Evolutionary conservation across 1,284 basidiomycete genomes (phyloP).

Genomic region (Naganishia cerealis): DNA sequence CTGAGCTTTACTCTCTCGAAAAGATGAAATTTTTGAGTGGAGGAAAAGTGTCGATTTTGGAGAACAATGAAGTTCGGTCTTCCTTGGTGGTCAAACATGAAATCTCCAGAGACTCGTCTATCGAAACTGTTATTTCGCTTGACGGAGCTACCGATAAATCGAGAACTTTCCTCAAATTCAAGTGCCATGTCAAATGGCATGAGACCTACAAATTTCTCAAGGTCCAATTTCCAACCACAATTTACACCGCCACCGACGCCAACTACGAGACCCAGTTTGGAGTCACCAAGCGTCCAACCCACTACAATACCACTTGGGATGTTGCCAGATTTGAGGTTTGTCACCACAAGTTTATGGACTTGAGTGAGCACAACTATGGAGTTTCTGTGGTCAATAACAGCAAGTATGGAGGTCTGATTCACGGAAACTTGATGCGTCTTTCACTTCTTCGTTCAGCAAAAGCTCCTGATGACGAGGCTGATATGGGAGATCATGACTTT

Average conservation of each 20-base stretch:
- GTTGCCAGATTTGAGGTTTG: background rate
- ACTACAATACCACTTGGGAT: background rate
- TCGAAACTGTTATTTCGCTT: background rate
- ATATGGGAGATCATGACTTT: background rate
- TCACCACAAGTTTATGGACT: background rate
- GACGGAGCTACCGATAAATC: background rate
- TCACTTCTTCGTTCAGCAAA: background rate
- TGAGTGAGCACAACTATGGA: background rate
- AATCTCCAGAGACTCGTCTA: background rate
- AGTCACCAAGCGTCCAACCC: background rate
- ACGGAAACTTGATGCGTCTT: background rate
- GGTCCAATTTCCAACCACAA: background rate
- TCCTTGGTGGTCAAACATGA: background rate
- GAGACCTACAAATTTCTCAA: background rate
- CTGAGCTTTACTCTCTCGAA: background rate
- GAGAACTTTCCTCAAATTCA: background rate
- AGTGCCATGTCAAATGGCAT: background rate
- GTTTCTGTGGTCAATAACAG: background rate
- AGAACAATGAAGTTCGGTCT: background rate
- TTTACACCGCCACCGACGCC: background rate
- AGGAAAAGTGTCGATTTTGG: background rate
- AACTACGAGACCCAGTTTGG: constrained; percentile 1
- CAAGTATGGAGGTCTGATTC: background rate
- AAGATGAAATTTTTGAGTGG: too few species aligned
- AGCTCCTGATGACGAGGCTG: background rate